Evolutionary conservation across 2,329 filamentous ascomycete genomes (phyloP).

Genomic region (Colletotrichum cordylinicola): DNA sequence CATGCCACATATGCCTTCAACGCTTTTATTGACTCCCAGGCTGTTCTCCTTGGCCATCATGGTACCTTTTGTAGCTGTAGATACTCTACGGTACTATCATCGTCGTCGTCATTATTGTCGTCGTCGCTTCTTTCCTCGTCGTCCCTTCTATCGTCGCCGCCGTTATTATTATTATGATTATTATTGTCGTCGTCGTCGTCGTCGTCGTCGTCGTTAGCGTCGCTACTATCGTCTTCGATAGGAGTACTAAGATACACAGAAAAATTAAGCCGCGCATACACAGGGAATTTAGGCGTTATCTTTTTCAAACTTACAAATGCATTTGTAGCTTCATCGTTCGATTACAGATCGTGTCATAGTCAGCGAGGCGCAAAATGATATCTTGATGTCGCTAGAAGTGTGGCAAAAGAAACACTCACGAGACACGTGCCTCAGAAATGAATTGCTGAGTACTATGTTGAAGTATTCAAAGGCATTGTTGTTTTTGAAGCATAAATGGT

Average conservation of each 20-base stretch:
- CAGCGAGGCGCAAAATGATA: not conserved
- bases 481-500: not conserved
- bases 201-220: no score
- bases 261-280: no score
- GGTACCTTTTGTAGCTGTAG: no score
- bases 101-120: no score
- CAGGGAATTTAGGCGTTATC: no score
- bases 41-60: not conserved
- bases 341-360: not conserved
- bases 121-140: no score
- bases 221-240: no score
- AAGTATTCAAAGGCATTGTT: rapidly evolving
- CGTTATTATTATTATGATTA: no score
- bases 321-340: not conserved
- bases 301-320: not conserved
- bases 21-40: not conserved
- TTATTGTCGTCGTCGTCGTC: no score
- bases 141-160: no score
- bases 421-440: not conserved
- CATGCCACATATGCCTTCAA: not conserved
- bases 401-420: rapidly evolving
- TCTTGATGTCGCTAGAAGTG: not conserved
- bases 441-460: not conserved
- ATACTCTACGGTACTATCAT: no score
- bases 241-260: no score